A percentile compares a stretch with the other conserved stretches of the same genome.
phyloP scores from a whole-genome alignment of 164 flowering plant genomes.

The Stephania cephalantha region DNA sequence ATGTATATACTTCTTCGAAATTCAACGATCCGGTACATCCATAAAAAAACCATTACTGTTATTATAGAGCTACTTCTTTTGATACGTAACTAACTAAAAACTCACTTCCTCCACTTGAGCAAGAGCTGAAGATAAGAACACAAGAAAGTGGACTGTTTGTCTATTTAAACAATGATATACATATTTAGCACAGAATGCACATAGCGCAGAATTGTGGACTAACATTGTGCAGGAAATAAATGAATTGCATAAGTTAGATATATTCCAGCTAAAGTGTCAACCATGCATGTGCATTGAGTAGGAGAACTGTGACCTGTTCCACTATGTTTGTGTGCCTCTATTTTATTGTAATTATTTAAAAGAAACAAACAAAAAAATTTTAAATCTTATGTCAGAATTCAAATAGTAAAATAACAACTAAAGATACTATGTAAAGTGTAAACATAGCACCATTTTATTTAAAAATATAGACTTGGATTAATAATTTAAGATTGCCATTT shows the following conservation, averaged over 20 bases:
- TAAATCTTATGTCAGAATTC: neutral
- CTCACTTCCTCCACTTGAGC: neutral
- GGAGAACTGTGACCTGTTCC: neutral
- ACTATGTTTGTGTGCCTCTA: neutral
- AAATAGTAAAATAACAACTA: neutral
- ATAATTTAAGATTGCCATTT: neutral
- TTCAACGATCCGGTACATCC: neutral
- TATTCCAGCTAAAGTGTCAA: neutral
- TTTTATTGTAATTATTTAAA: neutral
- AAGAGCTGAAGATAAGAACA: neutral
- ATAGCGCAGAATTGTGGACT: neutral
- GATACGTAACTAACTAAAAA: neutral
- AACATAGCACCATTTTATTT: neutral
- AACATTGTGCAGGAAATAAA: neutral
- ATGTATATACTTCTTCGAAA: neutral
- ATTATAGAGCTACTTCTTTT: neutral
- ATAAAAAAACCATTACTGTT: neutral
- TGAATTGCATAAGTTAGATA: neutral
- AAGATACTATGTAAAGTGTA: neutral
- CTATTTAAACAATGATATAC: neutral
- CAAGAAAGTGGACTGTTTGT: neutral
- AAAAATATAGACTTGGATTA: neutral
- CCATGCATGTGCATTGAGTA: neutral
- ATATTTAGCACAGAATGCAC: neutral
- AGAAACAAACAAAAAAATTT: neutral